Evolutionary conservation across 129 eudicot species (phyloP).

Genomic region (Chrysanthemum seticuspe): DNA sequence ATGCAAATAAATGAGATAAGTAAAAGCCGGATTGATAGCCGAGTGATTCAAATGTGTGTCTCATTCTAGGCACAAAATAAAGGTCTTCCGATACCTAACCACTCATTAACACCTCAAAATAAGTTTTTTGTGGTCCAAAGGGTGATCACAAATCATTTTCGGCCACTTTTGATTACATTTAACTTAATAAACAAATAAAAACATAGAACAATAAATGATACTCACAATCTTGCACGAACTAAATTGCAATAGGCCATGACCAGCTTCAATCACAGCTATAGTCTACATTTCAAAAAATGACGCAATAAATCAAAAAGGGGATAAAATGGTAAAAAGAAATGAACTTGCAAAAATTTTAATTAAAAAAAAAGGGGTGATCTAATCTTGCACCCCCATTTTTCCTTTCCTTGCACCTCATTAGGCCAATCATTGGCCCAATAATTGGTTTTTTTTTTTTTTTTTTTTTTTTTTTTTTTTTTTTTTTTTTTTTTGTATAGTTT

Average conservation of each 20-base stretch:
- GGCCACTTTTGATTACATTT: neutral
- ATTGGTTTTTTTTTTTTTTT: too few relatives aligned
- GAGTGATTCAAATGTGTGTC: conserved; percentile 86
- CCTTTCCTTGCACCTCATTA: too few relatives aligned
- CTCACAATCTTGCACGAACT: conserved; percentile 99
- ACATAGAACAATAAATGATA: conserved; percentile 9
- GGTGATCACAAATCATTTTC: neutral
- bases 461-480: too few relatives aligned
- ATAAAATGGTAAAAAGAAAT: neutral
- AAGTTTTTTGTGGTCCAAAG: neutral
- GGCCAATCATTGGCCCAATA: too few relatives aligned
- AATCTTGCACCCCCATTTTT: too few relatives aligned
- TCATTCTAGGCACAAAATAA: conserved; percentile 95
- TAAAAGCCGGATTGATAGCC: conserved; percentile 94
- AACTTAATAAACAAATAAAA: neutral
- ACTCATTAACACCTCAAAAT: neutral
- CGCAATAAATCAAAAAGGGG: conserved; percentile 5
- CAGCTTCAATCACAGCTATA: conserved; percentile 98
- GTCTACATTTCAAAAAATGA: conserved; percentile 42
- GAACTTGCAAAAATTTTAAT: too few relatives aligned
- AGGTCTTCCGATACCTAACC: conserved; percentile 92
- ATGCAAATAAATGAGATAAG: conserved; percentile 84
- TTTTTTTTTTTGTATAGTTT: too few relatives aligned
- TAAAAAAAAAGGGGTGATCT: too few relatives aligned
- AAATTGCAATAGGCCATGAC: conserved; percentile 94